Evolutionary conservation across 2,329 filamentous ascomycete genomes (phyloP).

Genomic region (Aureobasidium vineae): DNA sequence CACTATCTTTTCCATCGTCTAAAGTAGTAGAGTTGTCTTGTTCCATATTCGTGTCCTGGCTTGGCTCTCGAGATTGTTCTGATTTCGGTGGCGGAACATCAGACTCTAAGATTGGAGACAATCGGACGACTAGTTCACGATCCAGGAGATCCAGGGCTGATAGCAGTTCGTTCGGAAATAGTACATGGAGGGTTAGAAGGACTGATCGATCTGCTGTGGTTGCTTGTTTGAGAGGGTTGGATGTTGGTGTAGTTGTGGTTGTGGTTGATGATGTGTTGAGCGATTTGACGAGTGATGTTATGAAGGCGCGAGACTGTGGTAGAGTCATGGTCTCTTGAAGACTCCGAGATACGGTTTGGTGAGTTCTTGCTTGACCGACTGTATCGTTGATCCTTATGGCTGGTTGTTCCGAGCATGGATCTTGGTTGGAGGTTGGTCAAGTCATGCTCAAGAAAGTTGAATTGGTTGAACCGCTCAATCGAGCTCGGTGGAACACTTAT

Average conservation of each 20-base stretch:
- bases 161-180: conserved; percentile 78
- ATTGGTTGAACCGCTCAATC: too few relatives aligned
- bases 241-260: conserved; percentile 27
- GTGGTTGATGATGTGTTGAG: conserved; percentile 26
- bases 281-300: conserved; percentile 34
- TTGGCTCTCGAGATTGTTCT: neutral
- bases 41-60: neutral
- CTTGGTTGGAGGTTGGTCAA: too few relatives aligned
- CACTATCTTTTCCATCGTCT: neutral
- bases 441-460: too few relatives aligned
- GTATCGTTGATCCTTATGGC: neutral
- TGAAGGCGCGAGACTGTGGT: conserved; percentile 28
- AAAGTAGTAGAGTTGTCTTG: neutral
- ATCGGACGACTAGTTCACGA: conserved; percentile 64
- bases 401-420: neutral
- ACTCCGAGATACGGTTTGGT: neutral
- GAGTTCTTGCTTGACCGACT: neutral
- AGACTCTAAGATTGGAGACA: conserved; percentile 29
- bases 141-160: conserved; percentile 88
- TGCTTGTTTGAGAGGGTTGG: conserved; percentile 46
- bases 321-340: neutral
- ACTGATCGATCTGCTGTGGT: conserved; percentile 43
- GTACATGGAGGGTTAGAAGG: conserved; percentile 76
- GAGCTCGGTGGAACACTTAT: too few relatives aligned
- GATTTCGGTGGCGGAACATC: neutral